These are phyloP conservation scores for Toxicodendron radicans DNA, from an alignment of 345 rosid genomes.

Conservation along the genomic window DNA sequence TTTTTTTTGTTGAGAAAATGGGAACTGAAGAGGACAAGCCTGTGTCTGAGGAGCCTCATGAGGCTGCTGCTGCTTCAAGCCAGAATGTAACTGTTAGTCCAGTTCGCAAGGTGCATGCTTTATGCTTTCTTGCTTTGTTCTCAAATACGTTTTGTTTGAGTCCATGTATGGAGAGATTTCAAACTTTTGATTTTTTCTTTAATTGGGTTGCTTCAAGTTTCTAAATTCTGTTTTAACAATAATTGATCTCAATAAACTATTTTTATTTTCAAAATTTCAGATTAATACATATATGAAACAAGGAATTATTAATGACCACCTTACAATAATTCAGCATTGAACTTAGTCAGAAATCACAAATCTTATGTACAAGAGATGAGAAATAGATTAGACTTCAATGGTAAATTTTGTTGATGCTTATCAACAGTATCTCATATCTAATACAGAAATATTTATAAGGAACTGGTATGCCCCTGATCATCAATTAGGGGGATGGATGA, in stretches of 20 bases:
- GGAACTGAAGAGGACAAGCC: slow-evolving; percentile 29
- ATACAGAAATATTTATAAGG: not conserved
- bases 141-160: not conserved
- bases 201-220: not conserved
- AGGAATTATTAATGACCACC: not conserved
- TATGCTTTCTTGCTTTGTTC: not conserved
- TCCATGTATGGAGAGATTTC: not conserved
- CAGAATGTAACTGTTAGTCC: slow-evolving; percentile 20
- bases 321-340: not conserved
- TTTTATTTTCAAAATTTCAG: not conserved
- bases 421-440: not conserved
- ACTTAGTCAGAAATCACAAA: not conserved
- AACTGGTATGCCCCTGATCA: not conserved
- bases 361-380: not conserved
- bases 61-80: slow-evolving; percentile 20
- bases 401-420: not conserved
- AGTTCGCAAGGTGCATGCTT: slow-evolving; percentile 23
- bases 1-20: slow-evolving; percentile 24
- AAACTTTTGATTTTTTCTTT: not conserved
- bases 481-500: not conserved
- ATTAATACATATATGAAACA: not conserved
- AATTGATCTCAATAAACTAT: not conserved
- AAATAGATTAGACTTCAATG: not conserved
- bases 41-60: slow-evolving; percentile 13
- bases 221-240: not conserved